Percentiles rank a stretch among this genome's conserved stretches.
Conservation (phyloP, 116 monocot species). For the Zostera marina region DNA sequence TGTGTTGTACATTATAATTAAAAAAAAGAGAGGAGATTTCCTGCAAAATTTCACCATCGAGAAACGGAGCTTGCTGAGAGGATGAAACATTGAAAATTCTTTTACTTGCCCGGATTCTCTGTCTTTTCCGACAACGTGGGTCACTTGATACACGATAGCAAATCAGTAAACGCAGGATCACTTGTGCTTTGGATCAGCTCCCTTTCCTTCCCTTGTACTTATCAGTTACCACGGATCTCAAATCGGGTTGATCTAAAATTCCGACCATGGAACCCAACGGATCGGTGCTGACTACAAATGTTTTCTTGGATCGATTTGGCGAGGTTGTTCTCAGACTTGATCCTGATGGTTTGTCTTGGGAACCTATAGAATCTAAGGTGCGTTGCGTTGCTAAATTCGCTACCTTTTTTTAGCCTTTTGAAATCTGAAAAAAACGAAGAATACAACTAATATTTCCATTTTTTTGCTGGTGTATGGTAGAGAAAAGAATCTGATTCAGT, state of each 20-base stretch:
- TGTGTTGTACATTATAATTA: too few species aligned
- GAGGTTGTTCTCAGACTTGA: slow-evolving; percentile 30
- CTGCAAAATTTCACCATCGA: too few species aligned
- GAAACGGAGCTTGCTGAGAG: too few species aligned
- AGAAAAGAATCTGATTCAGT: too few species aligned
- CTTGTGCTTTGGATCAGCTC: too few species aligned
- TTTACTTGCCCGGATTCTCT: too few species aligned
- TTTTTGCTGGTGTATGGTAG: background rate
- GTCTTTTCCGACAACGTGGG: too few species aligned
- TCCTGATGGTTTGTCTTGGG: slow-evolving; percentile 36
- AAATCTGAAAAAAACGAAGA: background rate
- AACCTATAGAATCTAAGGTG: slow-evolving; percentile 12
- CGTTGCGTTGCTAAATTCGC: background rate
- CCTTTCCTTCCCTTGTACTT: background rate
- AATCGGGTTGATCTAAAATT: background rate
- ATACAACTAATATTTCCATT: background rate
- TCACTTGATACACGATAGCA: too few species aligned
- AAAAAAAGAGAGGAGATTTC: too few species aligned
- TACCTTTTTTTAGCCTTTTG: background rate
- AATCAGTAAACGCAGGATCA: too few species aligned
- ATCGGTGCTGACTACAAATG: slow-evolving; percentile 17
- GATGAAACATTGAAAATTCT: too few species aligned
- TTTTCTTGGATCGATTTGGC: slow-evolving; percentile 52
- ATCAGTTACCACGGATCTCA: background rate
- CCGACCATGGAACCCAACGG: slow-evolving; percentile 3